These are phyloP conservation scores for Phylloporus rhodoxanthus DNA, from an alignment of 768 basidiomycete genomes.

Conservation along the genomic window DNA sequence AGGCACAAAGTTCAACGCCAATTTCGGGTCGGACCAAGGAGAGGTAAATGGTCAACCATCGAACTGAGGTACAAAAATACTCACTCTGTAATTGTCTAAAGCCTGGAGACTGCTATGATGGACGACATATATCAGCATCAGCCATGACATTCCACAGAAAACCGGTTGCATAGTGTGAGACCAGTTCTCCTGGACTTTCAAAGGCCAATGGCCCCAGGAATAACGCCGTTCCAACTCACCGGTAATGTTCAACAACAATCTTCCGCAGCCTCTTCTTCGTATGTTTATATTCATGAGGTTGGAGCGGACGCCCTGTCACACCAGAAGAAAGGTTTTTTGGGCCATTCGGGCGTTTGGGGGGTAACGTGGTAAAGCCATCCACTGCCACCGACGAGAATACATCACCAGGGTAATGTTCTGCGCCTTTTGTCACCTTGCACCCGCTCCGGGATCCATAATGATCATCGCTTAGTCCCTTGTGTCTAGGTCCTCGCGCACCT, in stretches of 20 bases:
- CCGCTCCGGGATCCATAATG: neutral
- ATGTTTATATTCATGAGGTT: conserved; percentile 74
- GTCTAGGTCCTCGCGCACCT: neutral
- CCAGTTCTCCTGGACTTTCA: neutral
- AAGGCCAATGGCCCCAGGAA: neutral
- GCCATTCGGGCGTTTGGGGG: neutral
- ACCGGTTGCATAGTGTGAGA: neutral
- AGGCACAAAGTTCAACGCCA: neutral
- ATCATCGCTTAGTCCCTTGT: neutral
- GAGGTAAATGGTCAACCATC: neutral
- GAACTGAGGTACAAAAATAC: neutral
- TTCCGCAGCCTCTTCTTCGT: conserved; percentile 84
- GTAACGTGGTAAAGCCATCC: neutral
- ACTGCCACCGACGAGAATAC: neutral
- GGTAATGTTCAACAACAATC: conserved; percentile 80
- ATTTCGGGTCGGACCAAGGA: neutral
- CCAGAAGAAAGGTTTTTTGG: neutral
- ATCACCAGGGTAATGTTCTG: neutral
- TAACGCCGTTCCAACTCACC: conserved; percentile 33
- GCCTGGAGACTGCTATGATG: conserved; percentile 63
- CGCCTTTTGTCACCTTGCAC: neutral
- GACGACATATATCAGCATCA: conserved; percentile 9
- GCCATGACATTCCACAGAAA: neutral
- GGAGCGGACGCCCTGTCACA: conserved; percentile 23
- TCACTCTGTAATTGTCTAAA: conserved; percentile 83